Evolutionary conservation across 1,284 basidiomycete genomes (phyloP).

Genomic region (Neonothopanus nambi): DNA sequence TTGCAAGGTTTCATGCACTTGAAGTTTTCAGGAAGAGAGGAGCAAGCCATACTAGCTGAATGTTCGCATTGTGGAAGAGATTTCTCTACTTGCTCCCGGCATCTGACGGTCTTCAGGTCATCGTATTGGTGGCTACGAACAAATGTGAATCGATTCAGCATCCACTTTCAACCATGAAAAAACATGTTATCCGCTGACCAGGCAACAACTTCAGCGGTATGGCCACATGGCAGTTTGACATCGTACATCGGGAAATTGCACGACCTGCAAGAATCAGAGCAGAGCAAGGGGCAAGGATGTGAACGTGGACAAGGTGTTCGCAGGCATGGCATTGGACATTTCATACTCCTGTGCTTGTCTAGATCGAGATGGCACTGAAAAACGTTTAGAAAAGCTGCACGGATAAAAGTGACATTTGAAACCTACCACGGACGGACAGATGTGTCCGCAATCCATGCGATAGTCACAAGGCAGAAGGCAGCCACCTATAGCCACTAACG

Average conservation of each 20-base stretch:
- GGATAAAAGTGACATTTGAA: neutral
- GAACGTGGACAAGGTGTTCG: slow-evolving; percentile 49
- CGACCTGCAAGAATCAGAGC: slow-evolving; percentile 55
- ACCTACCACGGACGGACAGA: slow-evolving; percentile 61
- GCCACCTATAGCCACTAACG: slow-evolving; percentile 46
- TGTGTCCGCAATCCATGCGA: slow-evolving; percentile 69
- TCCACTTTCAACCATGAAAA: neutral
- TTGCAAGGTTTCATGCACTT: slow-evolving; percentile 47
- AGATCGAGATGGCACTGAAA: slow-evolving; percentile 64
- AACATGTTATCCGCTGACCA: slow-evolving; percentile 47
- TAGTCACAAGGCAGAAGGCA: slow-evolving; percentile 58
- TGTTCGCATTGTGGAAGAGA: slow-evolving; percentile 61
- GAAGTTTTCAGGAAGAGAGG: slow-evolving; percentile 38
- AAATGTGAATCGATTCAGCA: neutral
- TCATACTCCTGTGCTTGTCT: slow-evolving; percentile 13
- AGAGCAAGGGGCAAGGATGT: slow-evolving; percentile 63
- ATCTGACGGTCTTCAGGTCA: slow-evolving; percentile 44
- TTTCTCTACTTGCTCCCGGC: slow-evolving; percentile 45
- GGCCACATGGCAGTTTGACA: slow-evolving; percentile 66
- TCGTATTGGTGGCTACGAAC: slow-evolving; percentile 49
- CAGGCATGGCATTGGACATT: slow-evolving; percentile 36
- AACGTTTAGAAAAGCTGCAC: slow-evolving; percentile 2
- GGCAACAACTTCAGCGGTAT: slow-evolving; percentile 43
- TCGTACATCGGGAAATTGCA: slow-evolving; percentile 51
- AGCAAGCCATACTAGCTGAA: slow-evolving; percentile 44